Evolutionary conservation across 164 flowering plant genomes (phyloP).

Genomic region (Aristolochia fimbriata): DNA sequence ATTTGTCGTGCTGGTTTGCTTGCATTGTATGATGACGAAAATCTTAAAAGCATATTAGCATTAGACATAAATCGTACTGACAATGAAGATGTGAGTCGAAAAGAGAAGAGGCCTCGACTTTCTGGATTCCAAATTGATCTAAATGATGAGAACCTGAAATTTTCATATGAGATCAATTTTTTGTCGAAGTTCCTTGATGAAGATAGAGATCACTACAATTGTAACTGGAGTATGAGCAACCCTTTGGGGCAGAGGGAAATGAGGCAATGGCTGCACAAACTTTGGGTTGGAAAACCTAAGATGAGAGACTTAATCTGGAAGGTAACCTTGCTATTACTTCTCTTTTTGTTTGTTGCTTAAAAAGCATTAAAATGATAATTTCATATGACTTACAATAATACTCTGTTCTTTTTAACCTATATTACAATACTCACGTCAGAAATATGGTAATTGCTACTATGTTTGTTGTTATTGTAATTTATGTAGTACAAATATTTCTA

Average conservation of each 20-base stretch:
- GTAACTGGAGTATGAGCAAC: constrained; percentile 68
- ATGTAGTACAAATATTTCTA: too few species aligned
- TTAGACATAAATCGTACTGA: constrained; percentile 19
- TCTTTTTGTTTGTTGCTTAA: neutral
- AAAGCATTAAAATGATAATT: too few species aligned
- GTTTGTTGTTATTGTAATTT: too few species aligned
- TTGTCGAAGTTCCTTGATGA: constrained; percentile 62
- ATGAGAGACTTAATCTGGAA: constrained; percentile 82
- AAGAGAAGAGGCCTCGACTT: constrained; percentile 48
- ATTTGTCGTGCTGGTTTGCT: constrained; percentile 93
- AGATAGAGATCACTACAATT: constrained; percentile 79
- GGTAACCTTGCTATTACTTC: constrained; percentile 30
- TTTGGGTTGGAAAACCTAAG: constrained; percentile 71
- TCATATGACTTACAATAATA: too few species aligned
- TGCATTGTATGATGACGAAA: constrained; percentile 49
- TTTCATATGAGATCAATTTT: constrained; percentile 59
- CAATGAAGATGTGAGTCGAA: constrained; percentile 30
- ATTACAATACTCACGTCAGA: too few species aligned
- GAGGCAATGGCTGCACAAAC: constrained; percentile 84
- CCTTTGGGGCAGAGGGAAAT: constrained; percentile 82
- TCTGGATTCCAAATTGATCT: constrained; percentile 13
- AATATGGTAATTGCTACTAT: too few species aligned
- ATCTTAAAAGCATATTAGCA: constrained; percentile 11
- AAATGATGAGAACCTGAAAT: constrained; percentile 20
- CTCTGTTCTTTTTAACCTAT: too few species aligned